These are phyloP conservation scores for Sporothrix humicola DNA, from an alignment of 2,329 filamentous ascomycete species.

Conservation along the genomic window DNA sequence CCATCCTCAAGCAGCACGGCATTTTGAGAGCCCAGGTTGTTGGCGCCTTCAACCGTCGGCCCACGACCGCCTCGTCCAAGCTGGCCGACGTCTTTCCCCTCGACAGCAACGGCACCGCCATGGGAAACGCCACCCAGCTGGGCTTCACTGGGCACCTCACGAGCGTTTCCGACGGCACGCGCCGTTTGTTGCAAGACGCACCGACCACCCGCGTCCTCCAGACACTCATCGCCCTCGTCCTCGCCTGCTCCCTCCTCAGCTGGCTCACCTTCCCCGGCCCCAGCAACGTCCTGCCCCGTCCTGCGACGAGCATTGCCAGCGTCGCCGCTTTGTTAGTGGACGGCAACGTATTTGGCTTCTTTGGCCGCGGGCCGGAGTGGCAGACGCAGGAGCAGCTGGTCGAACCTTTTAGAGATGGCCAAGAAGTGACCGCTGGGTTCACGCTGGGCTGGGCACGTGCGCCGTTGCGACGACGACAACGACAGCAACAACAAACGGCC, in stretches of 20 bases:
- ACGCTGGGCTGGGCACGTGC: conserved; percentile 1
- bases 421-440: not conserved
- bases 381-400: conserved; percentile 6
- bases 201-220: conserved; percentile 47
- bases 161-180: conserved; percentile 23
- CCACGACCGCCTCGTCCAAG: conserved; percentile 39
- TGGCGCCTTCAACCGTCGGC: conserved; percentile 42
- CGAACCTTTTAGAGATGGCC: not conserved
- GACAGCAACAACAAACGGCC: not conserved
- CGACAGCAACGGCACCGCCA: conserved; percentile 33
- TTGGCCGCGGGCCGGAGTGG: conserved; percentile 31
- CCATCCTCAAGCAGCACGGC: conserved; percentile 47
- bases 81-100: conserved; percentile 29
- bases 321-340: conserved; percentile 47
- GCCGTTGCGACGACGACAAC: not conserved
- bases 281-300: conserved; percentile 42
- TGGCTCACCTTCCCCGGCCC: conserved; percentile 43
- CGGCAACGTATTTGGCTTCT: conserved; percentile 46
- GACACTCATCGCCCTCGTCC: conserved; percentile 42
- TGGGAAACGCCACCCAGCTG: conserved; percentile 24
- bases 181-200: conserved; percentile 43
- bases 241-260: conserved; percentile 41
- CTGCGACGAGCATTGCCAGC: conserved; percentile 47
- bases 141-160: conserved; percentile 25
- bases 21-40: conserved; percentile 48